A percentile compares a stretch with the other conserved stretches of the same genome.
Conservation (phyloP, 306 rosid species). For the Hippophae gyantsensis region DNA sequence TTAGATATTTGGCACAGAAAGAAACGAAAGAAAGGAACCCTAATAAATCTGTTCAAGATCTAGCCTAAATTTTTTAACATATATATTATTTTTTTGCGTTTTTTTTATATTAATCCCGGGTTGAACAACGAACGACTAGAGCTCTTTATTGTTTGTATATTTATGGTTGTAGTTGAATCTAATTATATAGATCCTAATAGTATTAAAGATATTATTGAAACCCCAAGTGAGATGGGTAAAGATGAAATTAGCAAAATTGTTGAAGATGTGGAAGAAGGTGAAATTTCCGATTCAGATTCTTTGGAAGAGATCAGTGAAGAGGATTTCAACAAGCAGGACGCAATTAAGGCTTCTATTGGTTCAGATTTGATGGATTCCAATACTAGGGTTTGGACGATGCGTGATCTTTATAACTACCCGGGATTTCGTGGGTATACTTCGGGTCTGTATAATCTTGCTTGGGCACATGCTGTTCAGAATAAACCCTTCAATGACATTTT, state of each 20-base stretch:
- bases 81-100: background rate
- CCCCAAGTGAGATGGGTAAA: constrained; percentile 40
- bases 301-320: constrained; percentile 84
- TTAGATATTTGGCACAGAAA: constrained; percentile 17
- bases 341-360: constrained; percentile 7
- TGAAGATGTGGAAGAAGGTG: constrained; percentile 89
- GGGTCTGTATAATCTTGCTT: constrained; percentile 69
- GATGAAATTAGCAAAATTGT: constrained; percentile 31
- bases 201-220: constrained; percentile 22
- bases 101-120: background rate
- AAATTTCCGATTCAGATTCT: constrained; percentile 82
- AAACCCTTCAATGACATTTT: constrained; percentile 69
- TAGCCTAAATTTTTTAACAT: no score
- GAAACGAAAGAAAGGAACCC: constrained; percentile 11
- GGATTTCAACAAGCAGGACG: constrained; percentile 69
- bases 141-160: constrained; percentile 5
- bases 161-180: constrained; percentile 48
- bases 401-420: constrained; percentile 59
- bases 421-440: constrained; percentile 53
- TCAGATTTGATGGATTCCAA: constrained; percentile 21
- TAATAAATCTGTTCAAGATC: constrained; percentile 3
- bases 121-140: constrained; percentile 4
- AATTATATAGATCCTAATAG: constrained; percentile 26
- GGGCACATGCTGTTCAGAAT: constrained; percentile 98
- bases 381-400: constrained; percentile 69